Evolutionary conservation across 2,329 filamentous ascomycete species (phyloP).

Genomic region (Trichoderma breve): DNA sequence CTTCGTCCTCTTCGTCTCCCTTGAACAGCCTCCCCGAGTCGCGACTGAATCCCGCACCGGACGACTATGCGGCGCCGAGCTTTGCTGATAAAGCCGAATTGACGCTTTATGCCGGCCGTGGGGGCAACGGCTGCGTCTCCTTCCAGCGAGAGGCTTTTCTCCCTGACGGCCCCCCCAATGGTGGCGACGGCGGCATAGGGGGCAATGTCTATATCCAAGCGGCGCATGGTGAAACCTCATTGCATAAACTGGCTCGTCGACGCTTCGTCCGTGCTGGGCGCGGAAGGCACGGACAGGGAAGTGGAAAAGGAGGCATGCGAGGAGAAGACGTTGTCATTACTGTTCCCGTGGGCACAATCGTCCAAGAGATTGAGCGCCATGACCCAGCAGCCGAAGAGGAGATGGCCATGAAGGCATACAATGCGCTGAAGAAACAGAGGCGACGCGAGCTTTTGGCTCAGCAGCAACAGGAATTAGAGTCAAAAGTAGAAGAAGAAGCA

Average conservation of each 20-base stretch:
- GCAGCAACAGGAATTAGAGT: constrained; percentile 22
- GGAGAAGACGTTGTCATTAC: constrained; percentile 86
- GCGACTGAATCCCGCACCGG: constrained; percentile 75
- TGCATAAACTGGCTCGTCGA: constrained; percentile 84
- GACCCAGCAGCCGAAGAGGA: constrained; percentile 73
- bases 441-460: constrained; percentile 30
- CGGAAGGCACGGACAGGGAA: constrained; percentile 77
- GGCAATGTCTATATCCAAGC: constrained; percentile 95
- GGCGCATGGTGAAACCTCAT: constrained; percentile 81
- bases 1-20: constrained; percentile 22
- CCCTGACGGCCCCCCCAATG: constrained; percentile 85
- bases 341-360: constrained; percentile 88
- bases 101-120: constrained; percentile 72
- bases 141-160: constrained; percentile 91
- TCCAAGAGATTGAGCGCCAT: constrained; percentile 74
- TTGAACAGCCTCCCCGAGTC: constrained; percentile 41
- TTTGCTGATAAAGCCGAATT: constrained; percentile 86
- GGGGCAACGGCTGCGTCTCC: constrained; percentile 90
- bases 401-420: constrained; percentile 35
- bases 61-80: constrained; percentile 77
- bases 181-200: constrained; percentile 88
- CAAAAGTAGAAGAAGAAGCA: constrained; percentile 11
- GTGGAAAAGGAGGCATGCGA: constrained; percentile 68
- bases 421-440: constrained; percentile 34
- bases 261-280: constrained; percentile 71